These are phyloP conservation scores for Phalaenopsis hybrid DNA, from an alignment of 116 monocot genomes.

Conservation along the genomic window DNA sequence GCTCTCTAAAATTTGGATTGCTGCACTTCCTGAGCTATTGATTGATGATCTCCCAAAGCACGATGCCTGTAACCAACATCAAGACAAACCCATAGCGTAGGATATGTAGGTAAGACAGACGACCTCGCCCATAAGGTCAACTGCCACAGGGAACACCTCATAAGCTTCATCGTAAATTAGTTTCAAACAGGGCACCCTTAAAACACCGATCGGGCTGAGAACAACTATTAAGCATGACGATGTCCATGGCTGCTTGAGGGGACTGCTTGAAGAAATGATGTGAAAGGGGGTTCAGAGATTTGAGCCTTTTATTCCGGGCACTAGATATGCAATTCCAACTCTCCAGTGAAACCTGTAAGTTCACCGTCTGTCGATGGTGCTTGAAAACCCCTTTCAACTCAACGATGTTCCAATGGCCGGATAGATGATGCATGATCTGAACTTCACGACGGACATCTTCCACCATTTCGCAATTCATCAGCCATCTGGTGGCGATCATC, in stretches of 20 bases:
- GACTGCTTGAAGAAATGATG: conserved; percentile 76
- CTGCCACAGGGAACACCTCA: conserved; percentile 9
- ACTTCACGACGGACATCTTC: too few relatives aligned
- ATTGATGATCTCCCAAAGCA: conserved; percentile 22
- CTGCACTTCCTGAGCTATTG: conserved; percentile 40
- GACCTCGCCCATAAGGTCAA: neutral
- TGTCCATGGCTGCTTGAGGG: conserved; percentile 57
- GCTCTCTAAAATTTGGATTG: conserved; percentile 32
- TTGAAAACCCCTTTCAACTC: conserved; percentile 86
- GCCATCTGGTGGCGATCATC: too few relatives aligned
- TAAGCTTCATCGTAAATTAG: conserved; percentile 21
- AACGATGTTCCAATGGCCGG: conserved; percentile 49
- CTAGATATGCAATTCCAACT: neutral
- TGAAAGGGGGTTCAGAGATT: conserved; percentile 44
- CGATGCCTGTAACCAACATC: conserved; percentile 13
- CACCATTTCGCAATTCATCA: too few relatives aligned
- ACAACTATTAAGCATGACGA: conserved; percentile 47
- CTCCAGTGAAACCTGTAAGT: conserved; percentile 8
- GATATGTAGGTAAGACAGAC: conserved; percentile 9
- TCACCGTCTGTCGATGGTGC: conserved; percentile 33
- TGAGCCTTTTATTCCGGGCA: conserved; percentile 7
- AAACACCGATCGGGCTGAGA: conserved; percentile 43
- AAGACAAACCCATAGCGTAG: conserved; percentile 25
- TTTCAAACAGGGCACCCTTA: conserved; percentile 49
- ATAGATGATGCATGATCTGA: too few relatives aligned